Percentiles rank a stretch among this genome's conserved stretches.
Conservation (phyloP, 805 yeast genomes). For the Debaryomyces prosopidis region DNA sequence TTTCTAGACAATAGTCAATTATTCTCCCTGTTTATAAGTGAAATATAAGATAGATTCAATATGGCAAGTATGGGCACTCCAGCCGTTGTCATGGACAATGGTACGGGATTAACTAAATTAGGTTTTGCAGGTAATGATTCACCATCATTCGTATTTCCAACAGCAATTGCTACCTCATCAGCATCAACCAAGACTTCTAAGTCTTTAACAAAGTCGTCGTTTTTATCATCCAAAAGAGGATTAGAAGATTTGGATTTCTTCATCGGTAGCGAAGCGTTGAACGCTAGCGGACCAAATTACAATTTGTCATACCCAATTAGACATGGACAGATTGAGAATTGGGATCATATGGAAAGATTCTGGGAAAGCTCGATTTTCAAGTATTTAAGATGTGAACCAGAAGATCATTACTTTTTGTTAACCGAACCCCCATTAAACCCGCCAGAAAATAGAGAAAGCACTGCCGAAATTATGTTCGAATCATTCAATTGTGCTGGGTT, state of each 20-base stretch:
- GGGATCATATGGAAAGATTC: conserved; percentile 99
- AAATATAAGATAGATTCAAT: conserved; percentile 5
- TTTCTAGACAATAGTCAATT: background rate
- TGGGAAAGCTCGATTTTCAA: conserved; percentile 98
- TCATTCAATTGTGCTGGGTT: conserved; percentile 98
- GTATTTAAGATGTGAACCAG: conserved; percentile 96
- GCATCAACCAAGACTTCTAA: conserved; percentile 43
- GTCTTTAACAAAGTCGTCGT: conserved; percentile 49
- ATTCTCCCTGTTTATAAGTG: background rate
- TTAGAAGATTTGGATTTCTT: conserved; percentile 92
- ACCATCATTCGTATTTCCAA: conserved; percentile 95
- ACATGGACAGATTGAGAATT: conserved; percentile 97
- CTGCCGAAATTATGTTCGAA: conserved; percentile 99
- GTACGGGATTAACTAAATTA: conserved; percentile 95
- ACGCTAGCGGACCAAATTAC: conserved; percentile 90
- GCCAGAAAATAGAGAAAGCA: conserved; percentile 98
- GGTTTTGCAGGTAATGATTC: conserved; percentile 99
- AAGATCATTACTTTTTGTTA: conserved; percentile 91
- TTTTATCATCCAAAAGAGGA: conserved; percentile 71
- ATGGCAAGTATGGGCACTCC: conserved; percentile 77
- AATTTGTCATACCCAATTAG: conserved; percentile 88
- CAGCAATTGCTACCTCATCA: conserved; percentile 85
- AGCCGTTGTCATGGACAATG: conserved; percentile 97
- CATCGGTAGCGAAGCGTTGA: conserved; percentile 93
- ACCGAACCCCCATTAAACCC: conserved; percentile 99